Percentiles rank a stretch among this genome's conserved stretches.
Evolutionary conservation across 2,329 filamentous ascomycete genomes (phyloP).

Genomic region (Mycogone perniciosa): DNA sequence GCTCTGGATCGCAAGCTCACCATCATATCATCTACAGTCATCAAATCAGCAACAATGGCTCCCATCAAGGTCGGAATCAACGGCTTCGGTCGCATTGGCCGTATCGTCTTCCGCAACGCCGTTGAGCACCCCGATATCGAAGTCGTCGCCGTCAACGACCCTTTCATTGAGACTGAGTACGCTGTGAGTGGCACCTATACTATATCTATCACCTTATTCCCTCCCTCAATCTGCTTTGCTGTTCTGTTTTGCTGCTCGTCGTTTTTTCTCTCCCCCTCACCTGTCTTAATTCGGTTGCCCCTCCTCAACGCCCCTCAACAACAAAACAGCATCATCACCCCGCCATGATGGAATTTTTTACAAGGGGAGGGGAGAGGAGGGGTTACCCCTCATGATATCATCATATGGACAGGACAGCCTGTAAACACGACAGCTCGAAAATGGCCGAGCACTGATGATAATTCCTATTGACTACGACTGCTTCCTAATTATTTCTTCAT

Average conservation of each 20-base stretch:
- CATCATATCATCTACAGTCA: constrained; percentile 15
- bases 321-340: background rate
- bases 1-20: constrained; percentile 13
- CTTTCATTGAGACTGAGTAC: constrained; percentile 97
- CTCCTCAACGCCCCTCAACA: constrained; percentile 9
- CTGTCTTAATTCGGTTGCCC: constrained; percentile 4
- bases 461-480: too few relatives aligned
- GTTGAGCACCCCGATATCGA: constrained; percentile 84
- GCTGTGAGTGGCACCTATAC: constrained; percentile 62
- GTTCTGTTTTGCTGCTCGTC: too few relatives aligned
- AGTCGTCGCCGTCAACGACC: constrained; percentile 96
- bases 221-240: constrained; percentile 6
- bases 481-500: background rate
- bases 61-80: constrained; percentile 87
- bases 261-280: too few relatives aligned
- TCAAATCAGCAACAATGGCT: constrained; percentile 6
- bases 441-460: too few relatives aligned
- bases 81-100: constrained; percentile 99
- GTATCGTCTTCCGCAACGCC: constrained; percentile 98
- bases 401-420: too few relatives aligned
- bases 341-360: background rate
- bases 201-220: constrained; percentile 5
- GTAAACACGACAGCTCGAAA: too few relatives aligned
- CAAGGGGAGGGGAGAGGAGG: too few relatives aligned
- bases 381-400: too few relatives aligned